Conservation (phyloP, 2,329 filamentous ascomycete genomes). For the Aspergillus brasiliensis region DNA sequence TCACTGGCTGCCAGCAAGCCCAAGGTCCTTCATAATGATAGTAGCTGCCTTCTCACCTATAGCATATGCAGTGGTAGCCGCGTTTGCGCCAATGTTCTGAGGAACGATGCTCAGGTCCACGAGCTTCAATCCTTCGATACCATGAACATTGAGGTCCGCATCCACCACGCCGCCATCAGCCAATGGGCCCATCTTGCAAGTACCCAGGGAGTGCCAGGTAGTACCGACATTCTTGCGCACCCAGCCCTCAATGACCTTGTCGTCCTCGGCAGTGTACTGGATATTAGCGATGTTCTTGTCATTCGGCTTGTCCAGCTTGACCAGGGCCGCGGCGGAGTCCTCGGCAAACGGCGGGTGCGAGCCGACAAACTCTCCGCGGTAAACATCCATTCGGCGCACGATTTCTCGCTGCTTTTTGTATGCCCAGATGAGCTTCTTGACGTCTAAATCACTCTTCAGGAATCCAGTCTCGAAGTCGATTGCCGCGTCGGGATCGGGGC, state of each 20-base stretch:
- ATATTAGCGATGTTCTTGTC: not conserved
- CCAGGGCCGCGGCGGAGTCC: not conserved
- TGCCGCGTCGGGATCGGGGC: not conserved
- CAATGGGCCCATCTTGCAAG: not conserved
- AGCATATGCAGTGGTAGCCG: not conserved
- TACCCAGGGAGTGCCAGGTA: slow-evolving; percentile 1
- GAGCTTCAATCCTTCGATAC: not conserved
- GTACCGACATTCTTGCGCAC: slow-evolving; percentile 3
- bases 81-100: not conserved
- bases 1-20: not conserved
- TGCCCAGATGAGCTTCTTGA: slow-evolving; percentile 1
- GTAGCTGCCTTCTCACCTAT: slow-evolving; percentile 1
- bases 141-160: not conserved
- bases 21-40: not conserved
- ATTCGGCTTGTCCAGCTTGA: not conserved
- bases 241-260: slow-evolving; percentile 4
- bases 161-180: slow-evolving; percentile 2
- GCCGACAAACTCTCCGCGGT: not conserved
- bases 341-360: slow-evolving; percentile 1
- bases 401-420: slow-evolving; percentile 8
- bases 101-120: not conserved
- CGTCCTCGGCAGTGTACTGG: slow-evolving; percentile 2
- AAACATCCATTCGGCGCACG: slow-evolving; percentile 1
- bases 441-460: not conserved
- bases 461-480: not conserved